These are phyloP conservation scores for Penicillium sp. DNA, from an alignment of 2,329 filamentous ascomycete species.

Conservation along the genomic window DNA sequence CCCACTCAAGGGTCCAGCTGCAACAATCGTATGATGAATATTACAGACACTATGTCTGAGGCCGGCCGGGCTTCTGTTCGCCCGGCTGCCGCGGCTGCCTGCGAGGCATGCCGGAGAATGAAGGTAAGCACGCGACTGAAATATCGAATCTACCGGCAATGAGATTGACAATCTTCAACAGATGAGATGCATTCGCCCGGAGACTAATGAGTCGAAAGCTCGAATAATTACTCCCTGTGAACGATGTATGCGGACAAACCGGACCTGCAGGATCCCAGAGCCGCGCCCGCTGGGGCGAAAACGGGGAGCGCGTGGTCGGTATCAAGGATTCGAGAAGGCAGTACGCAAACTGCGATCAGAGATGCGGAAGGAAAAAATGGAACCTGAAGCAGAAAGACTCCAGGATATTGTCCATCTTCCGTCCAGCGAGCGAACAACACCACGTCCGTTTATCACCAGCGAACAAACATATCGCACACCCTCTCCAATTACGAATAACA, in stretches of 20 bases:
- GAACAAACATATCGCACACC: neutral
- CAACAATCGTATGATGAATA: neutral
- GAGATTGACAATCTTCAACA: conserved; percentile 1
- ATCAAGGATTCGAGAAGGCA: conserved; percentile 31
- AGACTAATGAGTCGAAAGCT: neutral
- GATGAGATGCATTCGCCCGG: conserved; percentile 29
- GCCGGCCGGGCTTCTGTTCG: neutral
- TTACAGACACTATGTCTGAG: neutral
- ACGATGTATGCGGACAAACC: conserved; percentile 26
- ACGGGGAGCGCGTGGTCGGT: conserved; percentile 28
- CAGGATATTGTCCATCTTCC: conserved; percentile 1
- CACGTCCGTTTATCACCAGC: neutral
- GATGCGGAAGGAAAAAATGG: conserved; percentile 17
- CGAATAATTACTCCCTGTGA: conserved; percentile 21
- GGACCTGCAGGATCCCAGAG: conserved; percentile 25
- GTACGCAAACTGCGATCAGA: conserved; percentile 28
- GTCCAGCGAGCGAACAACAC: neutral
- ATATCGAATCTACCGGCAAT: neutral
- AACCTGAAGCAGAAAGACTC: neutral
- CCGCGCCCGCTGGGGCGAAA: conserved; percentile 27
- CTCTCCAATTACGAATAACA: neutral
- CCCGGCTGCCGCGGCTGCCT: conserved; percentile 11
- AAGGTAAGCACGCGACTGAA: conserved; percentile 9
- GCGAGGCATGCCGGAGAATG: conserved; percentile 26
- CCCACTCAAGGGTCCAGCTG: neutral